phyloP scores from a whole-genome alignment of 73 alveolate genomes.

The Symbiodinium pilosum region DNA sequence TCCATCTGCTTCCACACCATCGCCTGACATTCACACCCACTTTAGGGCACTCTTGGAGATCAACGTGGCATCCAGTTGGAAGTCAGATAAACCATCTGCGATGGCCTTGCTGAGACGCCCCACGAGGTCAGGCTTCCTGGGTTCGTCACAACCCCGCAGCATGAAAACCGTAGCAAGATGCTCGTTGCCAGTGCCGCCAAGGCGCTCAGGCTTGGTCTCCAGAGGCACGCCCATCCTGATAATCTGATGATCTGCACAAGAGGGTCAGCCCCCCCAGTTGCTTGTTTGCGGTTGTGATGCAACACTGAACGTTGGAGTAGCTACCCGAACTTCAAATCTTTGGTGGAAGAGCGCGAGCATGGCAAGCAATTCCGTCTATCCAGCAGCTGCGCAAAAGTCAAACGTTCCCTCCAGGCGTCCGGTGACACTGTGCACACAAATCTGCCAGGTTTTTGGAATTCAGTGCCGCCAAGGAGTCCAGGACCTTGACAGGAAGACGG shows the following conservation, averaged over 20 bases:
- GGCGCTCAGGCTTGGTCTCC: slow-evolving; percentile 43
- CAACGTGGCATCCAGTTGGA: not conserved
- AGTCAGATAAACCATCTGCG: not conserved
- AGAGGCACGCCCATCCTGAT: slow-evolving; percentile 30
- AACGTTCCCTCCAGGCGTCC: not conserved
- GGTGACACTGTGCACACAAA: not conserved
- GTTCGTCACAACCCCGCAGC: no score
- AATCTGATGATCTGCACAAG: no score
- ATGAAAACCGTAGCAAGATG: no score
- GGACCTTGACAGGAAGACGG: not conserved
- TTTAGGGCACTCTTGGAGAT: no score
- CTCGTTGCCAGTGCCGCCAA: not conserved
- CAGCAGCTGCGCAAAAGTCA: not conserved
- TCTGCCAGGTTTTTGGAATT: slow-evolving; percentile 45
- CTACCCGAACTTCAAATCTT: no score
- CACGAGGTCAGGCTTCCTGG: slow-evolving; percentile 13
- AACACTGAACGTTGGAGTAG: no score
- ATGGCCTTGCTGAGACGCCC: not conserved
- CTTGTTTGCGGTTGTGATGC: no score
- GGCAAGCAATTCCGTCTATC: no score
- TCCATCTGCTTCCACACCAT: slow-evolving; percentile 87
- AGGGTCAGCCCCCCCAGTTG: no score
- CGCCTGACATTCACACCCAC: not conserved
- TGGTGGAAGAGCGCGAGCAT: no score
- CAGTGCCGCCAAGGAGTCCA: slow-evolving; percentile 51